Percentiles rank a stretch among this genome's conserved stretches.
Evolutionary conservation across 306 rosid species (phyloP).

Genomic region (Dalbergia cultrata): DNA sequence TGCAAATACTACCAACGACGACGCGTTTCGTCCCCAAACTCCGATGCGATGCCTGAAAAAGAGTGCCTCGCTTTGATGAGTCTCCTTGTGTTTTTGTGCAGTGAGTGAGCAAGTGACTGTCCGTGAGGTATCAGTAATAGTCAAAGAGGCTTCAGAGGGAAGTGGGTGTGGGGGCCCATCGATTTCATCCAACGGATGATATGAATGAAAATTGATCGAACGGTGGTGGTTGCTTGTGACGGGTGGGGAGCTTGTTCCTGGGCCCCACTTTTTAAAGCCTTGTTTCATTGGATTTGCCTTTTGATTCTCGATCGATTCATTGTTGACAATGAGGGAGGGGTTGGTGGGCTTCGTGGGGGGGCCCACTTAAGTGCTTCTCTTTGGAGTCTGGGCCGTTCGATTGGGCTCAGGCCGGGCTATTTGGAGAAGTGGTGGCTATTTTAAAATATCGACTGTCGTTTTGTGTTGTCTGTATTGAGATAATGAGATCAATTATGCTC

Average conservation of each 20-base stretch:
- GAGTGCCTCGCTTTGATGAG: constrained; percentile 26
- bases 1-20: neutral
- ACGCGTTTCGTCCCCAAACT: constrained; percentile 44
- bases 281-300: constrained; percentile 13
- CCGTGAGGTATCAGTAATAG: constrained; percentile 21
- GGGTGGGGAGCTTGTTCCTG: constrained; percentile 1
- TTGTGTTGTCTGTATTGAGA: constrained; percentile 22
- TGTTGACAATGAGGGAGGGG: neutral
- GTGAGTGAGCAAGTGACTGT: neutral
- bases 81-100: constrained; percentile 24
- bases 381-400: neutral
- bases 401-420: constrained; percentile 31
- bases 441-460: constrained; percentile 1
- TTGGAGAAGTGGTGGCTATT: neutral
- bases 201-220: constrained; percentile 5
- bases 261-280: constrained; percentile 42
- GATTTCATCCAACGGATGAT: constrained; percentile 52
- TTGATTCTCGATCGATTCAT: neutral
- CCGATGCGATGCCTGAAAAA: constrained; percentile 47
- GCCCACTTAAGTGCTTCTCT: neutral
- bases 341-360: constrained; percentile 24
- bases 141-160: constrained; percentile 13
- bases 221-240: constrained; percentile 33
- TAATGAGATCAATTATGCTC: neutral
- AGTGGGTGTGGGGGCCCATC: constrained; percentile 16